Evolutionary conservation across 345 rosid species (phyloP).

Genomic region (Gossypioides kirkii): DNA sequence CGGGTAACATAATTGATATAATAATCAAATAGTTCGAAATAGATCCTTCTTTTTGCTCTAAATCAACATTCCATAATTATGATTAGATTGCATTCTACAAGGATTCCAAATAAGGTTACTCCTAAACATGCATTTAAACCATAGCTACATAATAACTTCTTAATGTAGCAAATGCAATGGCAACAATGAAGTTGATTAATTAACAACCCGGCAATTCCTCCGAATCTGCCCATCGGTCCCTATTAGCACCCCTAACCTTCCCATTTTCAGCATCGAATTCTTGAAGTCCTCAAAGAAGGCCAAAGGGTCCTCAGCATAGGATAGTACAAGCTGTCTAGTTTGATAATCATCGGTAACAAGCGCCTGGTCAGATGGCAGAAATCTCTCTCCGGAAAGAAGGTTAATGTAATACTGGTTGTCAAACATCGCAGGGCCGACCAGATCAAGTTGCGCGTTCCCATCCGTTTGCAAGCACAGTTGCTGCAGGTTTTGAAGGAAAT

Average conservation of each 20-base stretch:
- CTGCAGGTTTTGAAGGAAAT: slow-evolving; percentile 58
- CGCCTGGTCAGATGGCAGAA: slow-evolving; percentile 74
- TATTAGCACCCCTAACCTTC: slow-evolving; percentile 4
- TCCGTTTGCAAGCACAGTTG: slow-evolving; percentile 44
- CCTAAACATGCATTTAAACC: neutral
- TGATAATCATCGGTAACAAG: slow-evolving; percentile 43
- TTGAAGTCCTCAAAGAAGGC: slow-evolving; percentile 43
- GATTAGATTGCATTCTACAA: too few species aligned
- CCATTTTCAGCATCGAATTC: neutral
- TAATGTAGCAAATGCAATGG: neutral
- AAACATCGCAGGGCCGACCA: slow-evolving; percentile 64
- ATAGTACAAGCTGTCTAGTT: slow-evolving; percentile 44
- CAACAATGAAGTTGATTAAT: slow-evolving; percentile 15
- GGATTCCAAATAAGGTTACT: neutral
- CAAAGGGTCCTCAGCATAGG: slow-evolving; percentile 44
- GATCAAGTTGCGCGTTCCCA: slow-evolving; percentile 52
- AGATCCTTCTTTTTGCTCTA: too few species aligned
- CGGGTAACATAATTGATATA: neutral
- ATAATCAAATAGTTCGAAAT: too few species aligned
- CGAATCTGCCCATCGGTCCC: slow-evolving; percentile 40
- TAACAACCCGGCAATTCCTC: slow-evolving; percentile 42
- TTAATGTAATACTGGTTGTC: slow-evolving; percentile 81
- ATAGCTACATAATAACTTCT: neutral
- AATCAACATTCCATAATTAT: too few species aligned
- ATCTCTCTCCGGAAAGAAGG: slow-evolving; percentile 68